Conservation (phyloP, 805 yeast species). For the Nakazawaea ernobii region DNA sequence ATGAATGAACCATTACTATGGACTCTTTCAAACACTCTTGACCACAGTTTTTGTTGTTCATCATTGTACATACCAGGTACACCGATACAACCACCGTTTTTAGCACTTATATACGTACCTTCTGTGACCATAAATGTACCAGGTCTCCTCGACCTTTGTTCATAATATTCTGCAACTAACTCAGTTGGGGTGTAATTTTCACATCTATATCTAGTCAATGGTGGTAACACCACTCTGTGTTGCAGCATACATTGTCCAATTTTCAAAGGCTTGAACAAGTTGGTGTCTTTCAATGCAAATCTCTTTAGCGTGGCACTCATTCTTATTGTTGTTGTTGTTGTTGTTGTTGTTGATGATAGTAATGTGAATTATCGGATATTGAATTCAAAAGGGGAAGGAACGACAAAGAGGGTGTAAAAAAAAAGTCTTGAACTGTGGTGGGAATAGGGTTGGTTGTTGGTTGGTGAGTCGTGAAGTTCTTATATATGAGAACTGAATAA, state of each 20-base stretch:
- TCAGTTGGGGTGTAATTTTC: conserved; percentile 39
- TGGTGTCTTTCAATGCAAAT: conserved; percentile 26
- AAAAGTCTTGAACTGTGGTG: not conserved
- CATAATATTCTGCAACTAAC: conserved; percentile 47
- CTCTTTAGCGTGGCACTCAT: conserved; percentile 12
- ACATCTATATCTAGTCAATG: conserved; percentile 16
- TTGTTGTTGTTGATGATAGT: not conserved
- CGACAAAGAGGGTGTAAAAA: not conserved
- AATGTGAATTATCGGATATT: no score
- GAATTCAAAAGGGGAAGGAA: not conserved
- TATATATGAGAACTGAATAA: not conserved
- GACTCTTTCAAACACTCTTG: conserved; percentile 38
- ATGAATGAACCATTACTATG: conserved; percentile 44
- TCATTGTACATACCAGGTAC: conserved; percentile 48
- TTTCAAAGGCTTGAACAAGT: conserved; percentile 31
- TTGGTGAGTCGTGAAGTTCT: not conserved
- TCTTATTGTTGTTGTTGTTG: not conserved
- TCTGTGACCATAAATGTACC: conserved; percentile 61
- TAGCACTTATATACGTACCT: conserved; percentile 44
- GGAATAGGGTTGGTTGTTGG: not conserved
- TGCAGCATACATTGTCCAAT: conserved; percentile 24
- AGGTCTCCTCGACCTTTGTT: conserved; percentile 44
- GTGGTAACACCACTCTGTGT: conserved; percentile 19
- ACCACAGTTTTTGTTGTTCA: conserved; percentile 45
- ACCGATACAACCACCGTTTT: conserved; percentile 35